A percentile compares a stretch with the other conserved stretches of the same genome.
phyloP scores from a whole-genome alignment of 2,329 filamentous ascomycete species.

The Pestalotiopsis sp. region DNA sequence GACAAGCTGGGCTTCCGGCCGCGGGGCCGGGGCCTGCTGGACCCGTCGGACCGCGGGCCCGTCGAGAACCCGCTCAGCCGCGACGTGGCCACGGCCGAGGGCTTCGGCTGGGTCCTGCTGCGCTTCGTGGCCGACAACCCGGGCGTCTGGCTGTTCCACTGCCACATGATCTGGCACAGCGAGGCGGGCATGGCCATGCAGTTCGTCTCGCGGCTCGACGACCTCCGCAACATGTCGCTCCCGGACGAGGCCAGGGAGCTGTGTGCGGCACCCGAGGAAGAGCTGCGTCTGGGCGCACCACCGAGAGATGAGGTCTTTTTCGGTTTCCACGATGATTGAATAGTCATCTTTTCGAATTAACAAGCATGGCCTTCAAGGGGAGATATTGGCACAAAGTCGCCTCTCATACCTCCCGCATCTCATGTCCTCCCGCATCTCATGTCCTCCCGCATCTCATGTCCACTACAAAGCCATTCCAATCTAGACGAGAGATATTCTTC shows the following conservation, averaged over 20 bases:
- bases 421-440: too few relatives aligned
- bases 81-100: slow-evolving; percentile 47
- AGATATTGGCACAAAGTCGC: too few relatives aligned
- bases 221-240: slow-evolving; percentile 42
- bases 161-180: slow-evolving; percentile 41
- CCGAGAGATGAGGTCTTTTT: slow-evolving; percentile 53
- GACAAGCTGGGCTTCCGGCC: slow-evolving; percentile 33
- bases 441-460: too few relatives aligned
- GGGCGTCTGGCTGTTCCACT: slow-evolving; percentile 45
- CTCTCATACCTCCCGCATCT: too few relatives aligned
- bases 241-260: slow-evolving; percentile 47
- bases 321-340: slow-evolving; percentile 30
- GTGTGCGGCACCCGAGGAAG: slow-evolving; percentile 44
- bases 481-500: too few relatives aligned
- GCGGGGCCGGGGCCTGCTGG: slow-evolving; percentile 35
- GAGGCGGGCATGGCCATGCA: slow-evolving; percentile 42
- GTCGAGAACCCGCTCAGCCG: slow-evolving; percentile 47
- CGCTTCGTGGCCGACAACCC: slow-evolving; percentile 53
- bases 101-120: slow-evolving; percentile 52
- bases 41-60: slow-evolving; percentile 34
- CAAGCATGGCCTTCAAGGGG: neutral
- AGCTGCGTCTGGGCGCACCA: slow-evolving; percentile 48
- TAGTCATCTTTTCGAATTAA: neutral
- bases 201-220: slow-evolving; percentile 48
- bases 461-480: too few relatives aligned